These are phyloP conservation scores for Lenzites betulinus DNA, from an alignment of 768 basidiomycete species.

Conservation along the genomic window DNA sequence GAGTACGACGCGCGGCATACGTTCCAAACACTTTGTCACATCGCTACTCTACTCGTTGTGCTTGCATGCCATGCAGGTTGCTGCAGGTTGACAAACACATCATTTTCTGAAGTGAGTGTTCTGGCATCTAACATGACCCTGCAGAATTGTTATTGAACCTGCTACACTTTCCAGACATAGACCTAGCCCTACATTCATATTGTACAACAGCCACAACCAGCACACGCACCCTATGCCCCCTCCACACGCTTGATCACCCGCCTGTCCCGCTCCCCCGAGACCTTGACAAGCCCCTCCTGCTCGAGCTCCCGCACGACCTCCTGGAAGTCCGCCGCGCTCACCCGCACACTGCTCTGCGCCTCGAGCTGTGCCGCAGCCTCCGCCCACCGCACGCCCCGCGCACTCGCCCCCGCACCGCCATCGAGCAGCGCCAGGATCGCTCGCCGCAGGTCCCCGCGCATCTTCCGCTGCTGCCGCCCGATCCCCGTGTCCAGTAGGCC, in stretches of 20 bases:
- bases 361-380: constrained; percentile 80
- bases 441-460: constrained; percentile 88
- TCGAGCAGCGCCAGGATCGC: constrained; percentile 74
- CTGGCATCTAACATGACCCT: no score
- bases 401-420: constrained; percentile 43
- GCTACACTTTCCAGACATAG: no score
- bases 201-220: no score
- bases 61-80: no score
- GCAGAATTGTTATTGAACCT: no score
- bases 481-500: constrained; percentile 94
- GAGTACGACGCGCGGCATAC: no score
- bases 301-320: constrained; percentile 78
- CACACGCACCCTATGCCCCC: constrained; percentile 22
- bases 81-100: no score
- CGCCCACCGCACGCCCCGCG: constrained; percentile 74
- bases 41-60: no score
- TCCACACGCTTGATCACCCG: constrained; percentile 77
- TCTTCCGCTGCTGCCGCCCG: constrained; percentile 78
- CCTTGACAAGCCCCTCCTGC: constrained; percentile 84
- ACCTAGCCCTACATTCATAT: no score
- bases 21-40: no score
- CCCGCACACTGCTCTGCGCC: constrained; percentile 80
- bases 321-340: constrained; percentile 79
- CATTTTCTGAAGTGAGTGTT: no score
- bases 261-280: constrained; percentile 85